Conservation (phyloP, 495 filamentous ascomycete species). For the Lophiostoma macrostomum region DNA sequence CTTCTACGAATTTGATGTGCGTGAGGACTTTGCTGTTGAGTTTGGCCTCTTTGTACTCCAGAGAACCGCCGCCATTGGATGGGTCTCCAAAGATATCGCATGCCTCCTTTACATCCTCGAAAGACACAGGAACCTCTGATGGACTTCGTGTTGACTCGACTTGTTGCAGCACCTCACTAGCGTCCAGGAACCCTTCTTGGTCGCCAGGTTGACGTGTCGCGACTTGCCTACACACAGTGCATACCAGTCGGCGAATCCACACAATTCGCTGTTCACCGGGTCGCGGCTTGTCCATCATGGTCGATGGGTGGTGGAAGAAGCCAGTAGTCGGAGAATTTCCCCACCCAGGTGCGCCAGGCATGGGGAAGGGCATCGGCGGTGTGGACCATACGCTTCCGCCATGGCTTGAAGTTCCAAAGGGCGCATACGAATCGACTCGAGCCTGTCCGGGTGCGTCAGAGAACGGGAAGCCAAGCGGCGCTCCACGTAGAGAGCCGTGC, state of each 20-base stretch:
- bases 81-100: conserved; percentile 86
- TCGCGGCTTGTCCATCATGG: conserved; percentile 43
- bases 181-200: conserved; percentile 61
- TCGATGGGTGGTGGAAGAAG: conserved; percentile 49
- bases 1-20: conserved; percentile 27
- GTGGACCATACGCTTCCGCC: conserved; percentile 35
- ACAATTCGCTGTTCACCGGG: conserved; percentile 52
- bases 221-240: conserved; percentile 59
- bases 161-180: conserved; percentile 62
- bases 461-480: conserved; percentile 36
- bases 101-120: conserved; percentile 78
- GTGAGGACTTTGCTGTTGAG: background rate
- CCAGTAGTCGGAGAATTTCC: conserved; percentile 31
- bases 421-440: conserved; percentile 17
- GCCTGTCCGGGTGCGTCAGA: conserved; percentile 18
- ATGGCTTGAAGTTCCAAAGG: conserved; percentile 28
- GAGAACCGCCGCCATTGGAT: conserved; percentile 84
- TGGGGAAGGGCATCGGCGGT: conserved; percentile 33
- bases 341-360: conserved; percentile 30
- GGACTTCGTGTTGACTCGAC: conserved; percentile 58
- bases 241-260: conserved; percentile 56
- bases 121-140: conserved; percentile 56
- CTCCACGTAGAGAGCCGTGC: conserved; percentile 34
- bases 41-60: conserved; percentile 43
- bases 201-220: conserved; percentile 39